Evolutionary conservation across 441 rosid species (phyloP), one percentile per base, ranked within the genome.

Genomic region (Pelargonium australe): DNA sequence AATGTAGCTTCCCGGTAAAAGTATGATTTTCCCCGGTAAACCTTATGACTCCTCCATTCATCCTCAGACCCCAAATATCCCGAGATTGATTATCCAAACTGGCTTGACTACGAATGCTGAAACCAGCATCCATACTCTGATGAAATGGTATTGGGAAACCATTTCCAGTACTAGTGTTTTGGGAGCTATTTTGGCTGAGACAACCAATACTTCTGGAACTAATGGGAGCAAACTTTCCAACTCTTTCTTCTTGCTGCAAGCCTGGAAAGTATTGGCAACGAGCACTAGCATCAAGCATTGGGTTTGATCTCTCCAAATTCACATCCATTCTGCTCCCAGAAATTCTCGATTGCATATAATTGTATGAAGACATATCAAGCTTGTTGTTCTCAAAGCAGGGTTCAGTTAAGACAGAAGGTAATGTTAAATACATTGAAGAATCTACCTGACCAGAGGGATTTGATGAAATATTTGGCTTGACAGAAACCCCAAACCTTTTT

Each of bases 341-440:
- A 64, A 75, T 34, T 77, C 69, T 76, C 41, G 81, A 76, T 69
- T 76, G 85, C 43, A 71, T 43, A 68, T 69, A 72, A 70, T 78
- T 77, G 68, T 75, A 75, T 57, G 78, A 49, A 43, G 80, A 69
- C 17, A 74, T 68, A 43, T 82, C 79, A 28, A 68, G 80, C 78
- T 71, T 66, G 47, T 69, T 74, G 74, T 65, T 81, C 9, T 77
- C 64, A 10, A 51, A 51, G 7, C 53, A 63, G 20, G 73, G 57
- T 13, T 73, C 73, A 2, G 69, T 61, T 6, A 72, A 67, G 53
- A 82, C 70, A 7, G 77, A 44, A n/a, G 88, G 81, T 44, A 73
- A 72, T 12, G 80, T 77, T 58, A 71, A 65, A 70, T 78, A 76
- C 84, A 80, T 77, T 19, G 91, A 74, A 47, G 85, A 73, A 74